Evolutionary conservation across 495 filamentous ascomycete species (phyloP), one percentile per base, ranked within the genome.

Genomic region (Podospora appendiculata): DNA sequence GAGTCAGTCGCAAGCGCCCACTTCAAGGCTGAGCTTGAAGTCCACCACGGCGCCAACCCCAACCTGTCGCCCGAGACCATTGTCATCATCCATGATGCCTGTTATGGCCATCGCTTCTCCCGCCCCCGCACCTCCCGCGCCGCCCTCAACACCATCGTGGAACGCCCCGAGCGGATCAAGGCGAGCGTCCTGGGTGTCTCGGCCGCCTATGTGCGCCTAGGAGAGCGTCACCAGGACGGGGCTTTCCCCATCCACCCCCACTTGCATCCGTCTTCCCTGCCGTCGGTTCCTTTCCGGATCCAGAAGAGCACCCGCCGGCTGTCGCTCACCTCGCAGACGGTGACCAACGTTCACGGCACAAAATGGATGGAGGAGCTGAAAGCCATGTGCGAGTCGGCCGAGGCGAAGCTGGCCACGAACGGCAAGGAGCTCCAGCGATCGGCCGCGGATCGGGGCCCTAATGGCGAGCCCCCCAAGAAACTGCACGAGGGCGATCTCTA

Each of bases 351-450:
- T 0, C 90, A 96, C 70, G 90, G 90, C 2, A 71, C 62, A 1
- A 82, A 86, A 52, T 95, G 90, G 90, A 95, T 96, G 90, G 80
- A 87, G 36, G 93, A 96, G 61, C 68, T 97, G 44, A 88, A 84
- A 67, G 66, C 71, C 8, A 90, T 95, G 88, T 95, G 90, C 65
- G 77, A 86, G 17, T 72, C 76, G 41, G 87, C 89, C 13, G 88
- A 89, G 67, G 71, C 77, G 17, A 88, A 85, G 46, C 72, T 95
- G 32, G 83, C 86, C 2, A 54, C 79, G 42, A 84, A 79, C 45
- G 82, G 79, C n/a, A 90, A 86, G 59, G 90, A 96, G 65, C 67
- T 95, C 12, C 71, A 73, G 25, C 77, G 90, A 47, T 80, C 84
- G 6, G 68, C 76, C 1, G 70, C 72, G 51, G 70, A 68, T 42